Percentiles rank a stretch among this genome's conserved stretches.
Evolutionary conservation across 2,329 filamentous ascomycete species (phyloP).

Genomic region (Stemphylium lycopersici): DNA sequence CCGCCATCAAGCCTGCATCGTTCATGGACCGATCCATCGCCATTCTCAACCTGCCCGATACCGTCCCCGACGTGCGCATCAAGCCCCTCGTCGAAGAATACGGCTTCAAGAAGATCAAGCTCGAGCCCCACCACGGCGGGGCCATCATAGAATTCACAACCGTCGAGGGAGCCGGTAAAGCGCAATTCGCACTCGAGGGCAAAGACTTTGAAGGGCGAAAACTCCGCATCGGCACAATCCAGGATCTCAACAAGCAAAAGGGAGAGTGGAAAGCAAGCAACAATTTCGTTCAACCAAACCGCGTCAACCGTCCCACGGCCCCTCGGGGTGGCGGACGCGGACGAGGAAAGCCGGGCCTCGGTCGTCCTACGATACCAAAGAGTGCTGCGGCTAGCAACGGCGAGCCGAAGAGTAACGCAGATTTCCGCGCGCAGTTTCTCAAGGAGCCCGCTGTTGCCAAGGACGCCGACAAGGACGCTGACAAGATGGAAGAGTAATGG

Average conservation of each 20-base stretch:
- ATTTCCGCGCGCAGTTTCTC: slow-evolving; percentile 63
- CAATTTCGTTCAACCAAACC: slow-evolving; percentile 36
- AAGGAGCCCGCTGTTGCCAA: slow-evolving; percentile 33
- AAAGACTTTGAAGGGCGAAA: slow-evolving; percentile 49
- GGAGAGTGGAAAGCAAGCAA: slow-evolving; percentile 49
- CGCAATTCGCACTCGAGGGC: slow-evolving; percentile 57
- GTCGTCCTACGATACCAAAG: slow-evolving; percentile 35
- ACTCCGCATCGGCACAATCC: slow-evolving; percentile 56
- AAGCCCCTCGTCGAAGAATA: slow-evolving; percentile 72
- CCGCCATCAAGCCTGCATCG: slow-evolving; percentile 24
- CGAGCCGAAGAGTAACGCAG: slow-evolving; percentile 60
- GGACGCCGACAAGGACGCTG: slow-evolving; percentile 22
- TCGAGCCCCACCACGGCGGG: slow-evolving; percentile 82
- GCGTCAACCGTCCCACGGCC: slow-evolving; percentile 35
- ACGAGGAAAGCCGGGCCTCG: slow-evolving; percentile 36
- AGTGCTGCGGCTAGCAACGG: slow-evolving; percentile 18
- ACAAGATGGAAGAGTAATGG: slow-evolving; percentile 36
- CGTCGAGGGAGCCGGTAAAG: slow-evolving; percentile 73
- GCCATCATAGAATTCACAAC: slow-evolving; percentile 84
- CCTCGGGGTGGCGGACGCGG: slow-evolving; percentile 34
- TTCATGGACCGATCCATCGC: slow-evolving; percentile 71
- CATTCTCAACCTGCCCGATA: slow-evolving; percentile 87
- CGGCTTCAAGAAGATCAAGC: slow-evolving; percentile 76
- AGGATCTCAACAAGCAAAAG: slow-evolving; percentile 52
- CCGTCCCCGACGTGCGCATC: slow-evolving; percentile 86